Conservation (phyloP, 73 alveolate genomes). For the Tetrahymena borealis region DNA sequence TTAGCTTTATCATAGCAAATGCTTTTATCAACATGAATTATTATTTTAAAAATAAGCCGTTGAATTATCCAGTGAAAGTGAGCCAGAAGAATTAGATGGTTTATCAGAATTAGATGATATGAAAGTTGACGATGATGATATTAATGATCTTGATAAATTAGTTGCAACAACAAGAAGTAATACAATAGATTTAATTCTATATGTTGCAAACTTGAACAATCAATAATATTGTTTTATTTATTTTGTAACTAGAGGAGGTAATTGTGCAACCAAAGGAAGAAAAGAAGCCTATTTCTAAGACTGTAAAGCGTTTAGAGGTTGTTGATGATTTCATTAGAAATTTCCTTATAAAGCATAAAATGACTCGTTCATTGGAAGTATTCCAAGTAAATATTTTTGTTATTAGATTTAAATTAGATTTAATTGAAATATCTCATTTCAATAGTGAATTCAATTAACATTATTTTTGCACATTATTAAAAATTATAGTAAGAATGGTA, state of each 20-base stretch:
- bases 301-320: conserved; percentile 84
- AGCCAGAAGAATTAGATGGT: conserved; percentile 38
- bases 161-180: conserved; percentile 25
- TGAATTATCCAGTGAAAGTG: conserved; percentile 44
- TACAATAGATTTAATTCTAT: background rate
- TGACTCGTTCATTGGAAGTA: conserved; percentile 90
- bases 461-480: too few relatives aligned
- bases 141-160: conserved; percentile 30
- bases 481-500: conserved; percentile 78
- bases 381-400: conserved; percentile 62
- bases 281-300: conserved; percentile 63
- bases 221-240: background rate
- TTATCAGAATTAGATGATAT: conserved; percentile 34
- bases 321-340: conserved; percentile 99
- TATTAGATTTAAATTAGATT: too few relatives aligned
- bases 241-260: conserved; percentile 24
- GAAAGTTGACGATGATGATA: conserved; percentile 16
- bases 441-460: too few relatives aligned
- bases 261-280: conserved; percentile 10
- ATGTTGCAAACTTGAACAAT: background rate
- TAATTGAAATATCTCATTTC: too few relatives aligned
- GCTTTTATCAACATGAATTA: background rate
- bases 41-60: background rate
- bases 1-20: too few relatives aligned
- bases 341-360: conserved; percentile 83